phyloP scores from a whole-genome alignment of 352 stramenopile genomes.

The Phytopythium helicoides region DNA sequence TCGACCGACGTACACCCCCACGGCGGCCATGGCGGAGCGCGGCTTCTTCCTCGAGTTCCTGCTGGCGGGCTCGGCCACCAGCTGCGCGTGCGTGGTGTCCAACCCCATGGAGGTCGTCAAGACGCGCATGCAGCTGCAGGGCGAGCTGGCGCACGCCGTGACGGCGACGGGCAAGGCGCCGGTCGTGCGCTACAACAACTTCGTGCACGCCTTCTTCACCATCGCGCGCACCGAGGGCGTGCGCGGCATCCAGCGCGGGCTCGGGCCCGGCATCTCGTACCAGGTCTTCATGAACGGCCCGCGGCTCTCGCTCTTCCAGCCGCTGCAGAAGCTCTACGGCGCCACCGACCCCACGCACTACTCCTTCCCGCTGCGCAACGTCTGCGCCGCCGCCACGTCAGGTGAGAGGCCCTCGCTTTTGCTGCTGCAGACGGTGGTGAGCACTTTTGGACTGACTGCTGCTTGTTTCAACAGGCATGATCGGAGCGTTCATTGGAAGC shows the following conservation, averaged over 20 bases:
- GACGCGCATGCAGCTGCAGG: slow-evolving; percentile 88
- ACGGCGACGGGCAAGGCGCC: slow-evolving; percentile 20
- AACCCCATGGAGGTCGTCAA: slow-evolving; percentile 92
- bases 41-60: slow-evolving; percentile 71
- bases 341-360: slow-evolving; percentile 74
- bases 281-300: slow-evolving; percentile 84
- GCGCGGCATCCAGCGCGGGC: slow-evolving; percentile 72
- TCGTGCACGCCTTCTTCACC: slow-evolving; percentile 83
- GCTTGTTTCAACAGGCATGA: too few relatives aligned
- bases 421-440: too few relatives aligned
- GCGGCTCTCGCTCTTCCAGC: slow-evolving; percentile 74
- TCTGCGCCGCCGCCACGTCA: slow-evolving; percentile 69
- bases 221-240: slow-evolving; percentile 77
- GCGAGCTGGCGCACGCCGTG: slow-evolving; percentile 63
- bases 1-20: not conserved
- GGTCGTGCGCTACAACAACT: slow-evolving; percentile 78
- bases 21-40: slow-evolving; percentile 24
- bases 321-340: slow-evolving; percentile 74
- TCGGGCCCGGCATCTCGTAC: slow-evolving; percentile 77
- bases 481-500: slow-evolving; percentile 74
- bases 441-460: too few relatives aligned
- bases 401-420: too few relatives aligned
- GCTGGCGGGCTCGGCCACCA: slow-evolving; percentile 62
- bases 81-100: slow-evolving; percentile 67
- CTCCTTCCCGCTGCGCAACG: slow-evolving; percentile 75